A percentile compares a stretch with the other conserved stretches of the same genome.
Conservation (phyloP, 106 monocot species). For the Apostasia ramifera region DNA sequence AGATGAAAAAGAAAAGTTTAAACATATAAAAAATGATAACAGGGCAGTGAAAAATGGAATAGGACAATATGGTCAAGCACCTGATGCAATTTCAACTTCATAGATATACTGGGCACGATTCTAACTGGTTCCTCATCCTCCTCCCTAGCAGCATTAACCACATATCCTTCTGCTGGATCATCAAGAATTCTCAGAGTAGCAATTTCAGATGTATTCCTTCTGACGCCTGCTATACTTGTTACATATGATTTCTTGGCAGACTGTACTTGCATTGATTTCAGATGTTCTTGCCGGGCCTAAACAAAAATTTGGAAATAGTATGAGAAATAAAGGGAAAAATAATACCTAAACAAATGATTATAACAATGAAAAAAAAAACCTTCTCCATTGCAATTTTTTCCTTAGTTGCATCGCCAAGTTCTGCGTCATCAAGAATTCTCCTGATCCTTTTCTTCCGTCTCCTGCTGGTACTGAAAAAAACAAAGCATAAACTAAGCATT, state of each 20-base stretch:
- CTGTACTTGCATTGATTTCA: slow-evolving; percentile 75
- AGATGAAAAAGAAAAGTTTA: too few species aligned
- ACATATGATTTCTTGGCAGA: slow-evolving; percentile 39
- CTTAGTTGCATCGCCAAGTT: slow-evolving; percentile 94
- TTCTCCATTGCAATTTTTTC: slow-evolving; percentile 92
- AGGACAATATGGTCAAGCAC: slow-evolving; percentile 14
- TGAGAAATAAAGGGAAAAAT: not conserved
- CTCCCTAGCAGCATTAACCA: slow-evolving; percentile 89
- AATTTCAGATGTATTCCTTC: slow-evolving; percentile 17
- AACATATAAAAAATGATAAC: too few species aligned
- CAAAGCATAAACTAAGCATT: not conserved
- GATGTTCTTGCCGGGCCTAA: slow-evolving; percentile 97
- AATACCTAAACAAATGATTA: not conserved
- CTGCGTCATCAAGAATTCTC: slow-evolving; percentile 93
- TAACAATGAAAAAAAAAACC: slow-evolving; percentile 22
- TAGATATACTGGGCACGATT: slow-evolving; percentile 76
- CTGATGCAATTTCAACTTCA: slow-evolving; percentile 86
- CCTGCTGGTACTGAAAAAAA: slow-evolving; percentile 32
- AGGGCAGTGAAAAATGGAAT: not conserved
- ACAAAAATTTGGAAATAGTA: not conserved
- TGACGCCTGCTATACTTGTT: slow-evolving; percentile 15
- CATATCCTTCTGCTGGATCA: slow-evolving; percentile 60
- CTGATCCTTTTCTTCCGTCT: slow-evolving; percentile 72
- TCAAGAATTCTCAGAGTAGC: slow-evolving; percentile 24
- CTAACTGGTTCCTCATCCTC: slow-evolving; percentile 69